Conservation (phyloP, 139 green algal genomes). For the Chlorokybus atmophyticus region DNA sequence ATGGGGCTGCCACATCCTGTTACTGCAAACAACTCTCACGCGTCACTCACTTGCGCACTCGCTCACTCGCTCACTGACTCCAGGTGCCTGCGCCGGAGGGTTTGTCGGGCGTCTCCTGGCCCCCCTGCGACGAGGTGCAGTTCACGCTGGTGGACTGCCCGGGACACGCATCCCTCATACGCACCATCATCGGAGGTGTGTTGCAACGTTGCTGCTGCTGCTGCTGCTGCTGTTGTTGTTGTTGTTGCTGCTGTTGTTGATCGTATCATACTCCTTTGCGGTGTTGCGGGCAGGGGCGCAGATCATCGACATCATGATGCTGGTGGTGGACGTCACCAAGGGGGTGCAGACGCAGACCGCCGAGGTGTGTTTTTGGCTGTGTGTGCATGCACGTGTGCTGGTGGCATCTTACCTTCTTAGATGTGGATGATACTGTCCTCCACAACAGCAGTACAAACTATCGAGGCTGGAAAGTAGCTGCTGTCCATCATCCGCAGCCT, state of each 20-base stretch:
- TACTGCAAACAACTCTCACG: too few relatives aligned
- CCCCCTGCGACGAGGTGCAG: conserved; percentile 57
- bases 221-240: neutral
- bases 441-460: too few relatives aligned
- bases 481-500: too few relatives aligned
- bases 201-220: neutral
- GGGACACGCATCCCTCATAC: conserved; percentile 88
- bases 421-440: too few relatives aligned
- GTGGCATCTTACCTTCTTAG: too few relatives aligned
- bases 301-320: conserved; percentile 93
- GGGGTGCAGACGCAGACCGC: conserved; percentile 67
- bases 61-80: too few relatives aligned
- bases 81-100: too few relatives aligned
- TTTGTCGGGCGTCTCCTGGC: too few relatives aligned
- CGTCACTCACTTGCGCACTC: too few relatives aligned
- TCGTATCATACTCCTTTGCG: neutral
- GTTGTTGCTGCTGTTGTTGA: neutral
- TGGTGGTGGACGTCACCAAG: conserved; percentile 89
- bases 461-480: too few relatives aligned
- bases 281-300: conserved; percentile 33
- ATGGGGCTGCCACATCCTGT: too few relatives aligned
- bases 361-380: conserved; percentile 20
- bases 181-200: conserved; percentile 78
- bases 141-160: conserved; percentile 97
- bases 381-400: too few relatives aligned